Percentiles rank a stretch among this genome's conserved stretches.
These are phyloP conservation scores for Magnolia kwangsiensis DNA, from an alignment of 164 flowering plant species.

Conservation along the genomic window DNA sequence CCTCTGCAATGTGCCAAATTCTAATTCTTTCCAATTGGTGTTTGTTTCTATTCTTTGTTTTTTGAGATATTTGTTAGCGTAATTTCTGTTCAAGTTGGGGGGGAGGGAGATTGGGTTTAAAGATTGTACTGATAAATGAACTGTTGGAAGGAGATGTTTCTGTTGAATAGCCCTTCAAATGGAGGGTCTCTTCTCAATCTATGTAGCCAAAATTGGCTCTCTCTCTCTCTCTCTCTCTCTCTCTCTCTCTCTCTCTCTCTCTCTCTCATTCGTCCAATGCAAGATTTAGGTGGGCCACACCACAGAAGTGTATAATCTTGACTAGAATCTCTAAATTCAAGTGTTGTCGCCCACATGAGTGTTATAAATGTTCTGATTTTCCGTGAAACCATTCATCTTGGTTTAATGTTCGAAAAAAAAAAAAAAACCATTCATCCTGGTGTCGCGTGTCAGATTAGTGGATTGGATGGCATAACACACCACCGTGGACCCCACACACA, in stretches of 20 bases:
- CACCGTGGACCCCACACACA: no score
- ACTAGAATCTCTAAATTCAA: no score
- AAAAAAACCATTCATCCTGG: no score
- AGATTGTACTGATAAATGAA: neutral
- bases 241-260: neutral
- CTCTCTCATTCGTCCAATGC: no score
- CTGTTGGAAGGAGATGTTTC: neutral
- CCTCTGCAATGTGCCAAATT: slow-evolving; percentile 64
- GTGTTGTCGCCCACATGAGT: no score
- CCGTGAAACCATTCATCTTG: no score
- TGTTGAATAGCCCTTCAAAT: slow-evolving; percentile 2
- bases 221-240: neutral
- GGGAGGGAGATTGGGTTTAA: neutral
- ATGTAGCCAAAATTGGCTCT: slow-evolving; percentile 3
- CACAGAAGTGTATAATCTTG: no score
- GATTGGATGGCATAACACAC: no score
- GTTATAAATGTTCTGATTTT: no score
- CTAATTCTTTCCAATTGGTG: slow-evolving; percentile 26
- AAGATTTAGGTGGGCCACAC: no score
- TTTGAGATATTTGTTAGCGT: neutral
- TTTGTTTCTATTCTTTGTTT: slow-evolving; percentile 4
- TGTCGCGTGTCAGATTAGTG: no score
- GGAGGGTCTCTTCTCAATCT: neutral
- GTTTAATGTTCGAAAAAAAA: no score
- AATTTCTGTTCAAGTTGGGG: neutral